Evolutionary conservation across 495 filamentous ascomycete species (phyloP).

Genomic region (Penicillium pancosmium): DNA sequence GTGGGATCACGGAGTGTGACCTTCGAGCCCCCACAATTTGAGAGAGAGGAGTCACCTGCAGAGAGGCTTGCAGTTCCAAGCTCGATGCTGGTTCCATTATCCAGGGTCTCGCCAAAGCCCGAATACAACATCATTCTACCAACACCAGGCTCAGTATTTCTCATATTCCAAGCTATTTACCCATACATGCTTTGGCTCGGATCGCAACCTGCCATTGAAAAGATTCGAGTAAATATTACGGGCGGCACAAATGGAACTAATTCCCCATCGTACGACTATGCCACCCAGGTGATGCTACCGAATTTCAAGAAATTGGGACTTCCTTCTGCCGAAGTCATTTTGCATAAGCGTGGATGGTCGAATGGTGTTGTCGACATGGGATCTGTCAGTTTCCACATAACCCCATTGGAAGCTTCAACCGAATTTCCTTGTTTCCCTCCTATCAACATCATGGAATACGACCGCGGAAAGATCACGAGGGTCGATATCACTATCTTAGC

Average conservation of each 20-base stretch:
- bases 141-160: slow-evolving; percentile 52
- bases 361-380: slow-evolving; percentile 59
- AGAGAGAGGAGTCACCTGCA: not conserved
- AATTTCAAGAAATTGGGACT: slow-evolving; percentile 66
- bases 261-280: slow-evolving; percentile 76
- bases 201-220: slow-evolving; percentile 26
- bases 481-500: slow-evolving; percentile 65
- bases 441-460: slow-evolving; percentile 24
- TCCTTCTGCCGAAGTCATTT: slow-evolving; percentile 53
- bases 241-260: slow-evolving; percentile 79
- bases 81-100: slow-evolving; percentile 13
- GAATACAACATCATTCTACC: slow-evolving; percentile 37
- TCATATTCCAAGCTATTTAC: slow-evolving; percentile 83
- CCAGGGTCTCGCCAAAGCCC: slow-evolving; percentile 14
- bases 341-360: slow-evolving; percentile 70
- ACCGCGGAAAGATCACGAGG: slow-evolving; percentile 51
- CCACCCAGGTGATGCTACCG: slow-evolving; percentile 73
- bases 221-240: slow-evolving; percentile 61
- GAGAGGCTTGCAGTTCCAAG: not conserved
- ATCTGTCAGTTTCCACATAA: slow-evolving; percentile 58
- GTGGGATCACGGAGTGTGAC: slow-evolving; percentile 58
- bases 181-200: slow-evolving; percentile 71
- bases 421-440: slow-evolving; percentile 40
- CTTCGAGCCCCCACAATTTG: slow-evolving; percentile 44
- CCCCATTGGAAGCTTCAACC: slow-evolving; percentile 42